Evolutionary conservation across 768 basidiomycete species (phyloP).

Genomic region (Podaxis sp.): DNA sequence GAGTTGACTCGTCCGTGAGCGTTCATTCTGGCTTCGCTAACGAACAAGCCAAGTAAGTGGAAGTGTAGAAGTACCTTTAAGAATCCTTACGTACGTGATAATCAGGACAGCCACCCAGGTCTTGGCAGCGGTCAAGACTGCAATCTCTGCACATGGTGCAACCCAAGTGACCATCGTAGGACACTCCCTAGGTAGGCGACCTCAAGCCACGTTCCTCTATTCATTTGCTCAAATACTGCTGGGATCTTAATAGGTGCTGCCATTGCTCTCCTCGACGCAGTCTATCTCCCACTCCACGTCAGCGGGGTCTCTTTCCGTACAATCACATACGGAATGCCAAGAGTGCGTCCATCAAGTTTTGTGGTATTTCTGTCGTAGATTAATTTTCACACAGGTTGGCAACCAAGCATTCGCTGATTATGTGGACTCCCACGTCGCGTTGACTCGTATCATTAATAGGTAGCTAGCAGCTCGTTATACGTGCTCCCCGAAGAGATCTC

Average conservation of each 20-base stretch:
- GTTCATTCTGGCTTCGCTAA: conserved; percentile 45
- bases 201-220: neutral
- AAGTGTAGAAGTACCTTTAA: neutral
- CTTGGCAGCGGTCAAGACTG: conserved; percentile 38
- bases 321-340: conserved; percentile 23
- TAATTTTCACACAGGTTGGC: conserved; percentile 25
- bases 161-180: conserved; percentile 42
- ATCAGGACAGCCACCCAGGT: conserved; percentile 39
- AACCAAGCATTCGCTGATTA: conserved; percentile 61
- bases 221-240: conserved; percentile 23
- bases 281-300: conserved; percentile 15
- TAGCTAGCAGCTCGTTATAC: conserved; percentile 18
- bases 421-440: conserved; percentile 42
- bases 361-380: neutral
- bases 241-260: conserved; percentile 5
- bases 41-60: conserved; percentile 39
- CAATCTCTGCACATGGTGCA: conserved; percentile 31
- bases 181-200: conserved; percentile 39
- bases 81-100: neutral
- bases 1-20: conserved; percentile 33
- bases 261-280: conserved; percentile 9
- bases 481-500: neutral
- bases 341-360: conserved; percentile 27
- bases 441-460: conserved; percentile 60
- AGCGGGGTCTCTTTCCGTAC: conserved; percentile 12